Evolutionary conservation across 2,329 filamentous ascomycete genomes (phyloP), one percentile per base, ranked within the genome.

Genomic region (Cercospora sesami): DNA sequence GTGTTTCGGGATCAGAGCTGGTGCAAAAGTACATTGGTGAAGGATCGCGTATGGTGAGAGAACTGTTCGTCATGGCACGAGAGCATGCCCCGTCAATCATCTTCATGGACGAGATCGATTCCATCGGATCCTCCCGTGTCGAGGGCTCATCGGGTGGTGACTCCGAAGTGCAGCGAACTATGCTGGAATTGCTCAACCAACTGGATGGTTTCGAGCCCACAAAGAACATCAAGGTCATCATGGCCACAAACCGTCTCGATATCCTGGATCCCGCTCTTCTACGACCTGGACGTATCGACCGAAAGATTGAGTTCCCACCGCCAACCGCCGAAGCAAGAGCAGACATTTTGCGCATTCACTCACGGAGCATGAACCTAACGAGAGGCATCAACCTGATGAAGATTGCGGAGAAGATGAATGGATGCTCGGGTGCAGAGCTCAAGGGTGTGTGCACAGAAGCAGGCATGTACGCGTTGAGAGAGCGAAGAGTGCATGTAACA

Each of bases 101-200:
- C 82, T 99, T 99, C 86, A 99, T 99, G 95, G 95, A 99, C 81
- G 95, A 99, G 82, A 98, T 99, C 81, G 95, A 99, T 85, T 96
- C 92, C 74, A 99, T 99, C 81, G 95, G 95, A 72, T 97, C 94
- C 36, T 97, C 93, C 69, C 92, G 95, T 82, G 94, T 99, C 64
- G 95, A 99, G 79, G 94, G 94, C 28, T 96, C 92, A 67, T 96
- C 92, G 21, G 94, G 94, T 63, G 95, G 95, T 77, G 95, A 99
- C 79, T 97, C 94, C 0, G 95, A 99, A 82, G 95, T 99, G 63
- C 95, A 99, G 83, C 90, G 95, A 77, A 99, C 95, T 59, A 99
- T 99, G 95, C 83, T 99, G 82, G 95, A 99, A 81, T 86, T 99
- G 69, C 89, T 99, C 73, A 99, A 99, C 84, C 95, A 99, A 85